phyloP scores from a whole-genome alignment of 306 rosid genomes.

The Gleditsia sinensis region DNA sequence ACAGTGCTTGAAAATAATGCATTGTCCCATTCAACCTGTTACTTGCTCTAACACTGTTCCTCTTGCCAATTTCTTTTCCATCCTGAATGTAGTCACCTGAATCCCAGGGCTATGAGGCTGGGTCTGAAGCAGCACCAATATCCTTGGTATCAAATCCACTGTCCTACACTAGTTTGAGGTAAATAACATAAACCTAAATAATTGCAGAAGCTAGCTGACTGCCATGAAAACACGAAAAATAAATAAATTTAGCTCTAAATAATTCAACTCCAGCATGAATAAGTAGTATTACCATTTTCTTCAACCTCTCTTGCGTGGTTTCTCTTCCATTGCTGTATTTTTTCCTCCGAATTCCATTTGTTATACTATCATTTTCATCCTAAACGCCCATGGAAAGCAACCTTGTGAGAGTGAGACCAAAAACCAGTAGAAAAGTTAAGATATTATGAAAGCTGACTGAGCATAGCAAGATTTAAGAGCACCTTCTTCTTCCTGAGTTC shows the following conservation, averaged over 20 bases:
- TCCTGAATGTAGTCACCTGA: constrained; percentile 49
- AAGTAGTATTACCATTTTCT: constrained; percentile 72
- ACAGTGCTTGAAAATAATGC: constrained; percentile 3
- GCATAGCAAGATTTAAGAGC: constrained; percentile 6
- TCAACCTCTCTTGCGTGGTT: constrained; percentile 61
- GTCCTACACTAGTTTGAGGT: constrained; percentile 99
- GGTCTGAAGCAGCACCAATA: constrained; percentile 54
- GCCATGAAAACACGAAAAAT: constrained; percentile 76
- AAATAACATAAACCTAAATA: constrained; percentile 99
- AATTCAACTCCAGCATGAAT: constrained; percentile 67
- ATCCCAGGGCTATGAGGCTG: constrained; percentile 53
- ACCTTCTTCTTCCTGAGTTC: constrained; percentile 81
- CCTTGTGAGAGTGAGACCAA: background rate
- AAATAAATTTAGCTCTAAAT: constrained; percentile 53
- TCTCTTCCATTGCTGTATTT: constrained; percentile 74
- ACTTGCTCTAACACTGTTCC: constrained; percentile 67
- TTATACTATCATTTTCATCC: constrained; percentile 78
- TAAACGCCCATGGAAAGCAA: constrained; percentile 40
- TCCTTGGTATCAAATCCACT: constrained; percentile 67
- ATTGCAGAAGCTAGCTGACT: constrained; percentile 99
- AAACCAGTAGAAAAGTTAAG: background rate
- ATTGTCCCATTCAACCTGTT: constrained; percentile 50
- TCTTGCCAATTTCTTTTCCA: constrained; percentile 53
- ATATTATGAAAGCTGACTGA: constrained; percentile 7
- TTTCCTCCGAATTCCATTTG: constrained; percentile 79